Percentiles rank a stretch among this genome's conserved stretches.
These are phyloP conservation scores for Epichloe glyceriae DNA, from an alignment of 2,329 filamentous ascomycete genomes.

Conservation along the genomic window DNA sequence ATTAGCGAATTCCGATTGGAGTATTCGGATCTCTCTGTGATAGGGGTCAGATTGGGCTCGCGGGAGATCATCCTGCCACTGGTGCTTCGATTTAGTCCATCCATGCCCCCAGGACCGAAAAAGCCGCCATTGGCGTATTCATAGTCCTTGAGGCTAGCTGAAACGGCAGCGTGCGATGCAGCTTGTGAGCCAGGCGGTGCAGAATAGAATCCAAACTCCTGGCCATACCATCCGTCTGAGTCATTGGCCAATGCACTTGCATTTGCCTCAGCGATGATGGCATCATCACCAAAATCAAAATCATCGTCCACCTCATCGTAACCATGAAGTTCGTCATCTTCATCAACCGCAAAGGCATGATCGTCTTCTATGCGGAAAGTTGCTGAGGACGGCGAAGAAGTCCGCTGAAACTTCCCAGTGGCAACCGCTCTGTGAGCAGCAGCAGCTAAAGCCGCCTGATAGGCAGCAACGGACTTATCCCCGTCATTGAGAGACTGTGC, in stretches of 20 bases:
- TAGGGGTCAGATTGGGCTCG: constrained; percentile 88
- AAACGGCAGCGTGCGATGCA: constrained; percentile 30
- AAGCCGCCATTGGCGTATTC: constrained; percentile 73
- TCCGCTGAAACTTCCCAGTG: constrained; percentile 61
- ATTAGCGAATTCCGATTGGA: constrained; percentile 88
- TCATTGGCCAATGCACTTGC: constrained; percentile 87
- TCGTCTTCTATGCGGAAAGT: constrained; percentile 3
- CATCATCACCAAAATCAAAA: constrained; percentile 66
- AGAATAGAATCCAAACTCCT: constrained; percentile 94
- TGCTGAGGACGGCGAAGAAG: constrained; percentile 28
- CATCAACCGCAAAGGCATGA: constrained; percentile 1
- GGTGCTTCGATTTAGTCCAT: constrained; percentile 47
- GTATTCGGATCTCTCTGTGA: constrained; percentile 92
- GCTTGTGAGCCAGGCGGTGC: constrained; percentile 32
- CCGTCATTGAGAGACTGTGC: constrained; percentile 6
- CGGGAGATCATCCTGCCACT: constrained; percentile 64
- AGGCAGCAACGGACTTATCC: constrained; percentile 38
- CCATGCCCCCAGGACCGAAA: constrained; percentile 59
- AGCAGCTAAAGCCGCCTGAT: constrained; percentile 74
- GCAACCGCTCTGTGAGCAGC: constrained; percentile 66
- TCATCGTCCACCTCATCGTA: constrained; percentile 50
- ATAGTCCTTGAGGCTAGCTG: constrained; percentile 23
- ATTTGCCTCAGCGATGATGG: constrained; percentile 89
- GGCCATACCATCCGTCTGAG: constrained; percentile 85
- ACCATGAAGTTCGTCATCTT: constrained; percentile 26